Conservation (phyloP, 1,284 basidiomycete genomes). For the Ceratobasidium theobromae region DNA sequence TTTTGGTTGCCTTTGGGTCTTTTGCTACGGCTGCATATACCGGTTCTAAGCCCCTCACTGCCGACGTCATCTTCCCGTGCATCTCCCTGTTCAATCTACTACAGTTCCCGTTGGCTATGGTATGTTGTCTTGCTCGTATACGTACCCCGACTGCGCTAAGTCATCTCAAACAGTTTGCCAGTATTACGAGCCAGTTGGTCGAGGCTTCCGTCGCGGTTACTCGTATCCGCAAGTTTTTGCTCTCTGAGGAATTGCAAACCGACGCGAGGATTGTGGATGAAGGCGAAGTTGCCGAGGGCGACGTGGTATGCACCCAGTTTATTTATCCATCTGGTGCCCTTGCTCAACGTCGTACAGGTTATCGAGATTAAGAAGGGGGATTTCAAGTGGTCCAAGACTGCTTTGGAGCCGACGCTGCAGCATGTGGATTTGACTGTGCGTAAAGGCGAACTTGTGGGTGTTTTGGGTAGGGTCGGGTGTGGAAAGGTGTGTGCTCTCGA, state of each 20-base stretch:
- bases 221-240: constrained; percentile 77
- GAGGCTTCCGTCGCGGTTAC: constrained; percentile 85
- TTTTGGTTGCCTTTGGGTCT: constrained; percentile 84
- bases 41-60: constrained; percentile 73
- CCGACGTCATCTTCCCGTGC: constrained; percentile 92
- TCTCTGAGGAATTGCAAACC: constrained; percentile 75
- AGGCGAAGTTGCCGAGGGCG: constrained; percentile 31
- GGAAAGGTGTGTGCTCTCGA: constrained; percentile 68
- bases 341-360: constrained; percentile 48
- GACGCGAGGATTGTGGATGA: constrained; percentile 61
- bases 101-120: constrained; percentile 86
- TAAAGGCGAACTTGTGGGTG: constrained; percentile 85
- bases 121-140: constrained; percentile 41
- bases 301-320: background rate
- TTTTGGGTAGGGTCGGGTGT: constrained; percentile 89
- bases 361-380: constrained; percentile 72
- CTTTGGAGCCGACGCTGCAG: constrained; percentile 65
- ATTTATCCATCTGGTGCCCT: background rate
- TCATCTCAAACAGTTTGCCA: constrained; percentile 55
- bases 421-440: constrained; percentile 73
- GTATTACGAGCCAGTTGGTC: constrained; percentile 75
- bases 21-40: constrained; percentile 79
- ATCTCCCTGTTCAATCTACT: constrained; percentile 92
- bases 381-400: constrained; percentile 72
- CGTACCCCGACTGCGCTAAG: background rate